Base-by-base conservation (phyloP, 495 filamentous ascomycete genomes). In the Penicillium egyptiacum region DNA sequence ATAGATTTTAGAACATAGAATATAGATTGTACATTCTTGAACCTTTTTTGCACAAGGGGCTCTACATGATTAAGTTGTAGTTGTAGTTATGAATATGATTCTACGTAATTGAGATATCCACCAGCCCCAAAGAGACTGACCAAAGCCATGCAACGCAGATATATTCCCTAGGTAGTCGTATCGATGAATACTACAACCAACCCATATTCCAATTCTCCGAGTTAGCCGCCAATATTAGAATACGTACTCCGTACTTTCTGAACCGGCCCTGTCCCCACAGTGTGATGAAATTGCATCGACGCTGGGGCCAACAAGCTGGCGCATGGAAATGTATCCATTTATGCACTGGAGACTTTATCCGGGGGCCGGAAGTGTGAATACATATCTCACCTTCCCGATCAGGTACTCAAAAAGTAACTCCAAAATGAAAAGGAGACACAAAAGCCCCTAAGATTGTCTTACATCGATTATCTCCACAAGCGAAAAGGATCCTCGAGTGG, bases 361-460 rank as follows among this genome's bases (percentile, higher is more conserved):
- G 23, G 49, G 31, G 20, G 31, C 57, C 40, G 45, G 17, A 19
- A 19, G 47, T 33, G 20, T 4, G 33, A 39, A 39, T 20, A 12
- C 39, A 26, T 23, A 30, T 52, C 19, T 49, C 40, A 56, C 59
- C 59, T 64, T 64, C 55, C 58, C 30, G 35, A 61, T 55, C 19
- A 52, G 59, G 55, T 16, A 20, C 16, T 23, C 20, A 16, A 9
- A 35, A 20, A 19, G 16, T 20, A 40, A 40, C 25, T 25, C 17
- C 51, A 37, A 23, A 25, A 16, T n/a, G 0, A 2, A 39, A 47
- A 28, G 5, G 12, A 14, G 17, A 12, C 23, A 8, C 6, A 14
- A 31, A 17, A 5, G 2, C 25, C 5, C 26, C 25, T 19, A 10
- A 8, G 26, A 20, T 30, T 23, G 17, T 35, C 26, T 17, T 16